Conservation (phyloP, 1,139 yeast genomes). For the Saccharomyces pastorianus region DNA sequence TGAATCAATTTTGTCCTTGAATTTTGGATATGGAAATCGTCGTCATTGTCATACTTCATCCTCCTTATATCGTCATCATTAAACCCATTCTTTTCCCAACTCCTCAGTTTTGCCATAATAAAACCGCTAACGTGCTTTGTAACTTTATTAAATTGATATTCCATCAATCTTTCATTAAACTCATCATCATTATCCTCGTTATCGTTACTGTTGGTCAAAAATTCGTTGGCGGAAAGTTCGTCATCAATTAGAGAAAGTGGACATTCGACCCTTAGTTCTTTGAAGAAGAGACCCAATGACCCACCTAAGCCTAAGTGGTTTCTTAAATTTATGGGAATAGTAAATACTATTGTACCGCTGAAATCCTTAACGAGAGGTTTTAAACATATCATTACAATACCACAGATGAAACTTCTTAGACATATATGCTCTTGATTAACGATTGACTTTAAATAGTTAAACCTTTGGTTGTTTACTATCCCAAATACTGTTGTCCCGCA, state of each 20-base stretch:
- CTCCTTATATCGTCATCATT: conserved; percentile 26
- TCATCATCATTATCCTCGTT: conserved; percentile 12
- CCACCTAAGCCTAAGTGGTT: conserved; percentile 6
- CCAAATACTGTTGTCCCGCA: conserved; percentile 28
- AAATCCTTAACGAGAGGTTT: conserved; percentile 20
- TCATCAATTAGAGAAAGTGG: conserved; percentile 24
- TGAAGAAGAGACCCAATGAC: conserved; percentile 19
- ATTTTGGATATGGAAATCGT: conserved; percentile 3
- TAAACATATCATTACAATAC: conserved; percentile 24
- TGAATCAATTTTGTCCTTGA: conserved; percentile 15
- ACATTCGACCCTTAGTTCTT: conserved; percentile 22
- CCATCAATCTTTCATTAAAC: conserved; percentile 18
- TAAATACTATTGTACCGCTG: conserved; percentile 18
- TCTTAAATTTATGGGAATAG: conserved; percentile 23
- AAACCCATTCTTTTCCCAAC: conserved; percentile 20
- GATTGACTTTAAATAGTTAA: conserved; percentile 12
- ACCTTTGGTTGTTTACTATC: conserved; percentile 15
- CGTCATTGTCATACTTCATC: conserved; percentile 19
- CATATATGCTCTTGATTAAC: conserved; percentile 19
- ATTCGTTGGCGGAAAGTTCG: conserved; percentile 6
- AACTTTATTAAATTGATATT: conserved; percentile 22
- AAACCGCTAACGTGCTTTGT: conserved; percentile 14
- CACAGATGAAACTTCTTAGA: conserved; percentile 23
- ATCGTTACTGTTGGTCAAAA: not conserved
- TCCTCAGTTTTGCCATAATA: conserved; percentile 14